Base-by-base conservation (phyloP, 257 asterid species). In the Pogostemon cablin region DNA sequence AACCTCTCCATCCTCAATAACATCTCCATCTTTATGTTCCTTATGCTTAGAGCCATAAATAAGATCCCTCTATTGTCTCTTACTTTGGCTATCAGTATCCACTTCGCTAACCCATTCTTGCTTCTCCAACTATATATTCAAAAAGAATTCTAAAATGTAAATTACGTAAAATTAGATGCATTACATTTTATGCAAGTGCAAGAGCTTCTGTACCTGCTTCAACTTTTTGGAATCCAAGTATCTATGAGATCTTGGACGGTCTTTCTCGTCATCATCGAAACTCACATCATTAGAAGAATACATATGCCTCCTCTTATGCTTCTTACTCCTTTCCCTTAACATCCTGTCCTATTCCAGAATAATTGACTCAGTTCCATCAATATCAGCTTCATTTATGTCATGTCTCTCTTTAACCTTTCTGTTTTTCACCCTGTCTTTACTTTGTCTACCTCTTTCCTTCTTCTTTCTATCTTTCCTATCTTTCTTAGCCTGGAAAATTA, bases 401-500 rank as follows among this genome's bases (percentile, higher is more conserved):
- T 57, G 65, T 72, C 89, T 86, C 59, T 84, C 93, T 75, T 70
- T 20, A 20, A 20, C 25, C 25, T 20, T 89, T 41, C 78, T 72
- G 77, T 75, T 80, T 50, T 78, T 63, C 62, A 72, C 85, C 80
- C 79, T 80, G 41, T 81, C 87, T 67, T 74, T 86, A 48, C 80
- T 74, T 79, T 78, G 86, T 64, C 88, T 85, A 20, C 86, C 86
- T 62, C 77, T 88, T 50, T 77, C 87, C 82, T 85, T 86, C 81
- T 78, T 81, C 58, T 83, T 89, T 72, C 82, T 80, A 11, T 81
- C 84, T 63, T 80, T 88, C 68, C 93, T 82, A 62, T 86, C 97
- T 79, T 83, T 92, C 76, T 81, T 90, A 52, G 85, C 89, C 98
- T 92, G 84, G 81, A 59, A 65, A 4, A 9, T 38, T 56, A 53